Evolutionary conservation across 2,329 filamentous ascomycete species (phyloP).

Genomic region (Colletotrichum sublineola): DNA sequence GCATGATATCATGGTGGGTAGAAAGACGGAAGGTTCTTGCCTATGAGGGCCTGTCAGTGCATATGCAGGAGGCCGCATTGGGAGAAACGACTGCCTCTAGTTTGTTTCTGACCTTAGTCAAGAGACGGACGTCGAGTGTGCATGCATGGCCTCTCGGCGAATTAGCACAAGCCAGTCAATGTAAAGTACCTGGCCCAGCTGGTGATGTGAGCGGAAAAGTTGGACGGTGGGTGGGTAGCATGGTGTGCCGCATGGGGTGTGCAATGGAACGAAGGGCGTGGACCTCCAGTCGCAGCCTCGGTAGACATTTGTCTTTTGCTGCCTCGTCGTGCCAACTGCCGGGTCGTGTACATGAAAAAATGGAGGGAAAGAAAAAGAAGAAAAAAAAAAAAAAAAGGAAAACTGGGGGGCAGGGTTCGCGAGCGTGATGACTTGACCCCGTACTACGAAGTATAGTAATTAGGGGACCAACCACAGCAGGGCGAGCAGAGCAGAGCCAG

Average conservation of each 20-base stretch:
- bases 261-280: slow-evolving; percentile 4
- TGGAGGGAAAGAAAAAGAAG: neutral
- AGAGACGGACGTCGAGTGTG: slow-evolving; percentile 14
- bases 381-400: slow-evolving; percentile 1
- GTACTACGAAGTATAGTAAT: slow-evolving; percentile 9
- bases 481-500: neutral
- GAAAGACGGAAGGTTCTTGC: slow-evolving; percentile 14
- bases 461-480: slow-evolving; percentile 21
- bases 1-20: slow-evolving; percentile 42
- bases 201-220: slow-evolving; percentile 28
- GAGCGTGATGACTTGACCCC: slow-evolving; percentile 7
- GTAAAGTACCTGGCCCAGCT: slow-evolving; percentile 14
- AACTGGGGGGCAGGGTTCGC: neutral
- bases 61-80: slow-evolving; percentile 39
- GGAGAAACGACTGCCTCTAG: slow-evolving; percentile 31
- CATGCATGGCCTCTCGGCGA: slow-evolving; percentile 15
- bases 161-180: slow-evolving; percentile 13
- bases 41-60: slow-evolving; percentile 36
- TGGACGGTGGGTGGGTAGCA: slow-evolving; percentile 18
- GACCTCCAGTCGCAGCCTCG: slow-evolving; percentile 1
- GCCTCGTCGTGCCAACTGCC: slow-evolving; percentile 17
- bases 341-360: slow-evolving; percentile 9
- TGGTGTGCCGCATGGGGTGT: slow-evolving; percentile 16
- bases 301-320: slow-evolving; percentile 14
- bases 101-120: slow-evolving; percentile 10